phyloP scores from a whole-genome alignment of 768 basidiomycete species.

The Lactarius quietus region DNA sequence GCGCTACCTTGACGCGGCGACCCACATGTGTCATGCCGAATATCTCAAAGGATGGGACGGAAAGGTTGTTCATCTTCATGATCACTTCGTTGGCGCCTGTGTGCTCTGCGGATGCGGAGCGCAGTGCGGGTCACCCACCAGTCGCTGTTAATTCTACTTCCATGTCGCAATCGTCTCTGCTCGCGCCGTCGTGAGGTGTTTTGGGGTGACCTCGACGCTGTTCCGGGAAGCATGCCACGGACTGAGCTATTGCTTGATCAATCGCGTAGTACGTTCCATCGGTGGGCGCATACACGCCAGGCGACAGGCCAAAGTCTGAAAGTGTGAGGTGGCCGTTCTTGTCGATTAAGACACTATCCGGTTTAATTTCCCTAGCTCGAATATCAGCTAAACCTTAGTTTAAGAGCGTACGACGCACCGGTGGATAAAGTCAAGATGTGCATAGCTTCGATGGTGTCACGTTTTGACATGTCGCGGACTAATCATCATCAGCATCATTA shows the following conservation, averaged over 20 bases:
- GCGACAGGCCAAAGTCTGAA: slow-evolving; percentile 97
- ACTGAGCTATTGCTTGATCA: too few relatives aligned
- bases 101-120: slow-evolving; percentile 39
- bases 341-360: slow-evolving; percentile 98
- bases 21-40: slow-evolving; percentile 59
- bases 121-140: too few relatives aligned
- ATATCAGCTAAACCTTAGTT: too few relatives aligned
- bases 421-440: slow-evolving; percentile 96
- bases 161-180: too few relatives aligned
- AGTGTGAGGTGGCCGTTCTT: slow-evolving; percentile 96
- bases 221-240: slow-evolving; percentile 63
- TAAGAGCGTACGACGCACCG: slow-evolving; percentile 63
- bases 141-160: too few relatives aligned
- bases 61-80: slow-evolving; percentile 79
- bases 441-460: slow-evolving; percentile 98
- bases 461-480: slow-evolving; percentile 96
- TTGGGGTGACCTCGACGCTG: slow-evolving; percentile 95
- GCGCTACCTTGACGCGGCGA: slow-evolving; percentile 58
- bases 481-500: slow-evolving; percentile 99
- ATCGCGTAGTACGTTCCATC: slow-evolving; percentile 92
- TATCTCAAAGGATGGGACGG: slow-evolving; percentile 75
- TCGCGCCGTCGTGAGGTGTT: slow-evolving; percentile 90
- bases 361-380: slow-evolving; percentile 88
- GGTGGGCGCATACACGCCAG: slow-evolving; percentile 96
- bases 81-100: slow-evolving; percentile 54